Conservation (phyloP, 202 grass and related monocot species). For the Digitaria exilis region DNA sequence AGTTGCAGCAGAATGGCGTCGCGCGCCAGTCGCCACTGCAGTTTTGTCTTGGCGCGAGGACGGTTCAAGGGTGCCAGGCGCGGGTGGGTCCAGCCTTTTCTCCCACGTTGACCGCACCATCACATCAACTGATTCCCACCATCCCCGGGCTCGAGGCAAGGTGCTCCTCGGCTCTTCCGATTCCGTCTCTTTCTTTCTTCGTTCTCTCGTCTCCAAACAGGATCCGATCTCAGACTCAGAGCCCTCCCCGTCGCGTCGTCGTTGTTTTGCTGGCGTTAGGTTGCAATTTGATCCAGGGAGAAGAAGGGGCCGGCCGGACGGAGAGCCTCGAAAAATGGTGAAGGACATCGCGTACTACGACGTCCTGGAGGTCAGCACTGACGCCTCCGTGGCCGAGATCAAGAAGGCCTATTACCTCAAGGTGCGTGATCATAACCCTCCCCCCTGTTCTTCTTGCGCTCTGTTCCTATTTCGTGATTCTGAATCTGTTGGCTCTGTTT, state of each 20-base stretch:
- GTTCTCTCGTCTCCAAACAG: background rate
- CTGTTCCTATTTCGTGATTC: constrained; percentile 7
- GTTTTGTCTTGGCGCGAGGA: constrained; percentile 3
- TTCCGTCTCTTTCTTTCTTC: background rate
- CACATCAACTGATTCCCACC: constrained; percentile 3
- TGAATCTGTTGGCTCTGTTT: constrained; percentile 28
- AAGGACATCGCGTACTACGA: constrained; percentile 79
- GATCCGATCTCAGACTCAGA: background rate
- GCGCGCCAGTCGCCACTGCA: background rate
- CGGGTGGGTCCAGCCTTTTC: constrained; percentile 5
- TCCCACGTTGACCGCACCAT: constrained; percentile 43
- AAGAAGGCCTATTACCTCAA: constrained; percentile 98
- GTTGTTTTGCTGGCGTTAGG: background rate
- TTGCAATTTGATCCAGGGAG: constrained; percentile 10
- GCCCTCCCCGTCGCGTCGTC: background rate
- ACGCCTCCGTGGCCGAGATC: constrained; percentile 79
- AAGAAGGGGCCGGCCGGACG: background rate
- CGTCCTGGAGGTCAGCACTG: constrained; percentile 71
- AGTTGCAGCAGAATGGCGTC: background rate
- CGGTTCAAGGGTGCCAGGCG: background rate
- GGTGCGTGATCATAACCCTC: constrained; percentile 33
- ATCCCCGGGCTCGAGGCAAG: constrained; percentile 12
- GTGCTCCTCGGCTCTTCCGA: background rate
- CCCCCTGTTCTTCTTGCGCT: background rate
- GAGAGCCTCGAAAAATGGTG: constrained; percentile 38